Evolutionary conservation across 2,329 filamentous ascomycete genomes (phyloP).

Genomic region (Coleophoma cylindrospora): DNA sequence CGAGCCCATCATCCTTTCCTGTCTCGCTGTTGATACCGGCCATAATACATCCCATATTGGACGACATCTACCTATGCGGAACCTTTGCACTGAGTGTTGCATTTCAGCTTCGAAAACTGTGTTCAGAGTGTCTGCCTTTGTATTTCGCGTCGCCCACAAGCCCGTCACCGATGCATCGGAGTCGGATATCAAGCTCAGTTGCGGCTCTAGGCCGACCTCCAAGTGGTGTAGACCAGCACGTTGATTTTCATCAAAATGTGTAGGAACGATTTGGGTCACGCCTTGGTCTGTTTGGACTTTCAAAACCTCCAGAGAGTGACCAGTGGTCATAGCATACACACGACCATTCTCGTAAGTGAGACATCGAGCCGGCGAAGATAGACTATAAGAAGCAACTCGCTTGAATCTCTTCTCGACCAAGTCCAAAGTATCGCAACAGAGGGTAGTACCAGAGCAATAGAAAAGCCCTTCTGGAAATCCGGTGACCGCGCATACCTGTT

Average conservation of each 20-base stretch:
- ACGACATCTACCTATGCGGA: conserved; percentile 47
- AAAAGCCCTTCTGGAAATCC: conserved; percentile 52
- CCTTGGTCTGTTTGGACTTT: conserved; percentile 27
- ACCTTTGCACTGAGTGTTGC: conserved; percentile 49
- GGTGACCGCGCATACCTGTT: conserved; percentile 51
- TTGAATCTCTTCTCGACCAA: conserved; percentile 44
- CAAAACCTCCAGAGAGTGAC: conserved; percentile 52
- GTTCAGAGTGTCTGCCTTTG: conserved; percentile 21
- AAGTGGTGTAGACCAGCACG: conserved; percentile 24
- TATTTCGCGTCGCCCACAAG: conserved; percentile 20
- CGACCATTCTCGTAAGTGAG: conserved; percentile 43
- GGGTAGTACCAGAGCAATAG: conserved; percentile 43
- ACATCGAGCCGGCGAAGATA: conserved; percentile 48
- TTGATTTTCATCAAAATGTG: conserved; percentile 24
- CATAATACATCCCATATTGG: conserved; percentile 21
- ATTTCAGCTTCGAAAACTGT: conserved; percentile 51
- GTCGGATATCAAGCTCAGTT: conserved; percentile 25
- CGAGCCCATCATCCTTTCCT: not conserved
- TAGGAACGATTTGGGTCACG: conserved; percentile 19
- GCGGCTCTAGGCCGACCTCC: conserved; percentile 4
- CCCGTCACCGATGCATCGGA: conserved; percentile 24
- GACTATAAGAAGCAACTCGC: conserved; percentile 36
- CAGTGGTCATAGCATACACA: conserved; percentile 43
- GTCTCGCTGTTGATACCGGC: not conserved
- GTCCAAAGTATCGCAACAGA: conserved; percentile 55